Evolutionary conservation across 1,284 basidiomycete genomes (phyloP), one percentile per base, ranked within the genome.

Genomic region (Flammula alnicola): DNA sequence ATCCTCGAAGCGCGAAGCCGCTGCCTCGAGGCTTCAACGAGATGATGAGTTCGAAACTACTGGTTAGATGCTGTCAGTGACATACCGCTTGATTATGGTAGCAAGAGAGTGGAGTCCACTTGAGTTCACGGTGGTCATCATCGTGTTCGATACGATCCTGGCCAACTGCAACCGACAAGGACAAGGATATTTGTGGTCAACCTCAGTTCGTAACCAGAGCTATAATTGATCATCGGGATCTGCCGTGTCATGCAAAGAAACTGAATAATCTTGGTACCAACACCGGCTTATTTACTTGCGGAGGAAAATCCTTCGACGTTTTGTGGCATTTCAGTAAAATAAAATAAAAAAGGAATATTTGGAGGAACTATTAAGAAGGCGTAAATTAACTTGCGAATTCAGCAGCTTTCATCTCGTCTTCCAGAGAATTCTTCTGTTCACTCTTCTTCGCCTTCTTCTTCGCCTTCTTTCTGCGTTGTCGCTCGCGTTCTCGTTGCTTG

Each of bases 1-100:
- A 66, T 99, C 96, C 71, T 99, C 96, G 22, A 99, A 83, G 45
- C 96, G 85, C 43, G 93, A 94, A 6, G 95, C 95, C 2, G 94
- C 93, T 37, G 97, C 96, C 78, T 96, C 91, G 45, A 93, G 80
- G 55, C 91, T 91, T 61, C 20, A 52, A 59, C 37, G 41, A 20
- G 36, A 47, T 49, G 41, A 57, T 60, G 40, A 59, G 29, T 30
- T 51, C 35, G 19, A 19, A n/a, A 19, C 23, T n/a, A 23, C 23
- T 27, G 26, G 20, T n/a, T 32, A 4, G 35, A 29, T 11, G 22
- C 3, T 39, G 22, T 12, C n/a, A n/a, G 14, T 25, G 25, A 69
- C 80, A 49, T 64, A 92, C 93, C 93, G 81, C 70, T 90, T 91
- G 64, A 90, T 86, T 55, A 90, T 85, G n/a, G 88, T 91, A 27